These are phyloP conservation scores for Copromyces sp. DNA, from an alignment of 495 filamentous ascomycete genomes.

Conservation along the genomic window DNA sequence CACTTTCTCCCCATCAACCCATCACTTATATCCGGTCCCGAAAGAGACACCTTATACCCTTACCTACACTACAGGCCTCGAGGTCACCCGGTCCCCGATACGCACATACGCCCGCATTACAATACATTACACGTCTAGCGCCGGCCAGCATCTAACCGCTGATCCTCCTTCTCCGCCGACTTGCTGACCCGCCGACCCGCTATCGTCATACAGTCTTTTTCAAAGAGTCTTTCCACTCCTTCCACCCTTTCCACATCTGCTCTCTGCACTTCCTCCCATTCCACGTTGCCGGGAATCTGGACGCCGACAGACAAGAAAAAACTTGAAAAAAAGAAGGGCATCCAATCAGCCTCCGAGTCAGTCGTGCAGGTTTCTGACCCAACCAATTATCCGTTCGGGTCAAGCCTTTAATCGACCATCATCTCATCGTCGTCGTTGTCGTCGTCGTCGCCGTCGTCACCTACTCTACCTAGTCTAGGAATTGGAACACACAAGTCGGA, in stretches of 20 bases:
- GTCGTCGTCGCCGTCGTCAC: not conserved
- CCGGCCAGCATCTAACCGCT: not conserved
- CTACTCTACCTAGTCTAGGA: not conserved
- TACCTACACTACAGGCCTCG: not conserved
- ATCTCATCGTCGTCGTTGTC: not conserved
- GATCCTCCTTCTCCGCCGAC: not conserved
- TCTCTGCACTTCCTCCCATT: not conserved
- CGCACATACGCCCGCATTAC: not conserved
- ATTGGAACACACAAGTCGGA: not conserved
- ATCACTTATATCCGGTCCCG: not conserved
- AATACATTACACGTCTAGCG: not conserved
- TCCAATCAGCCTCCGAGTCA: not conserved
- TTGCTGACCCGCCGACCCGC: not conserved
- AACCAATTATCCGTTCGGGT: not conserved
- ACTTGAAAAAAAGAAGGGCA: not conserved
- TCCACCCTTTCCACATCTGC: not conserved
- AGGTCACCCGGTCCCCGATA: not conserved
- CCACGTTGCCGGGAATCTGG: not conserved
- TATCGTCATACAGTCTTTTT: conserved; percentile 1
- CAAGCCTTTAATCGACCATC: not conserved
- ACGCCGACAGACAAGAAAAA: not conserved
- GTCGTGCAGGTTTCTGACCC: not conserved
- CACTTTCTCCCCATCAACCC: too few species aligned
- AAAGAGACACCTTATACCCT: not conserved
- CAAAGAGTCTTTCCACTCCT: not conserved